Percentiles rank a stretch among this genome's conserved stretches.
Evolutionary conservation across 306 rosid species (phyloP).

Genomic region (Fragaria iinumae): DNA sequence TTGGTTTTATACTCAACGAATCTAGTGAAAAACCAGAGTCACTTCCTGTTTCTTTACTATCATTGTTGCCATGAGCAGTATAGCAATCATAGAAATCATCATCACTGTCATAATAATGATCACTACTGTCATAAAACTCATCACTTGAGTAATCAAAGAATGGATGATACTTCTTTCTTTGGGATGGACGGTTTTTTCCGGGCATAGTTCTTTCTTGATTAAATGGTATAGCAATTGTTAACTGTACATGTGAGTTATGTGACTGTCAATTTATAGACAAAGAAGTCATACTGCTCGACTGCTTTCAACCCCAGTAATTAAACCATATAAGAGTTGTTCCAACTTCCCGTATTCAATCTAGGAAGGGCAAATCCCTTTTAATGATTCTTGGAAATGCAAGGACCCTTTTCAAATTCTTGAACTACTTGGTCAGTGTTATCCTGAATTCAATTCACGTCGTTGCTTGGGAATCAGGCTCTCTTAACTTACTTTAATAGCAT

Average conservation of each 20-base stretch:
- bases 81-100: neutral
- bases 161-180: neutral
- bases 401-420: too few relatives aligned
- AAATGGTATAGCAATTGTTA: neutral
- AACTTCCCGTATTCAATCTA: neutral
- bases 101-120: neutral
- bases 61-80: neutral
- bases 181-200: neutral
- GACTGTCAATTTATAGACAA: neutral
- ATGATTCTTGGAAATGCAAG: too few relatives aligned
- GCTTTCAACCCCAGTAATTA: neutral
- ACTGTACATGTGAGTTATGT: neutral
- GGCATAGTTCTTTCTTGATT: neutral
- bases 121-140: neutral
- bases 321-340: neutral
- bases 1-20: conserved; percentile 20
- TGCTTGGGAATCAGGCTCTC: too few relatives aligned
- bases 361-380: neutral
- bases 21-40: conserved; percentile 22
- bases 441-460: too few relatives aligned
- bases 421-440: too few relatives aligned
- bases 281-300: neutral
- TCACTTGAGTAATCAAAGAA: neutral
- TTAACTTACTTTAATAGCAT: too few relatives aligned
- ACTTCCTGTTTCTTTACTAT: neutral